These are phyloP conservation scores for Phytophthora gonapodyides DNA, from an alignment of 352 stramenopile species.

Conservation along the genomic window DNA sequence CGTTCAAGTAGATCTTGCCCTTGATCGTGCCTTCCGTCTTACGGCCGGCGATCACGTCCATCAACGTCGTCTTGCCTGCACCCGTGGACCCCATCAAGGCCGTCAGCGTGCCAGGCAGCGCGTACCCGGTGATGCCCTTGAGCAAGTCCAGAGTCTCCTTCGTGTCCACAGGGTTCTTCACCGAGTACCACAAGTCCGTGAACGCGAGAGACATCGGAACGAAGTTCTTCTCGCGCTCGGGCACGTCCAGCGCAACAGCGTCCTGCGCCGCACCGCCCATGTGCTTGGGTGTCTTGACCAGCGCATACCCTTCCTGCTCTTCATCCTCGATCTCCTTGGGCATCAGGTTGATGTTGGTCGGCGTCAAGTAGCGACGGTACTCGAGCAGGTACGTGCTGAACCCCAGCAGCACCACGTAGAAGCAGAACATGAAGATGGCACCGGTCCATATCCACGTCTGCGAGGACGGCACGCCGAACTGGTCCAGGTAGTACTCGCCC, in stretches of 20 bases:
- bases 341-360: constrained; percentile 14
- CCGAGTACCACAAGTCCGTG: constrained; percentile 42
- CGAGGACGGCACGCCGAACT: constrained; percentile 47
- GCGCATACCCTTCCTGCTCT: constrained; percentile 14
- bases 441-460: constrained; percentile 44
- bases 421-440: constrained; percentile 29
- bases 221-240: constrained; percentile 26
- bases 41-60: constrained; percentile 23
- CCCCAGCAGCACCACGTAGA: constrained; percentile 41
- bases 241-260: constrained; percentile 20
- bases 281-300: constrained; percentile 19
- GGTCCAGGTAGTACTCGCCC: constrained; percentile 39
- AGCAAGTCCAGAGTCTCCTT: constrained; percentile 42
- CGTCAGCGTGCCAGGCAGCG: constrained; percentile 76
- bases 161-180: constrained; percentile 32
- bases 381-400: constrained; percentile 38
- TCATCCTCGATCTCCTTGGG: constrained; percentile 24
- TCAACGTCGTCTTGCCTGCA: constrained; percentile 51
- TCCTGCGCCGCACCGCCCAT: too few relatives aligned
- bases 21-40: constrained; percentile 54
- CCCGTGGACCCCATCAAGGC: constrained; percentile 79
- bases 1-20: constrained; percentile 56
- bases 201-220: constrained; percentile 35
- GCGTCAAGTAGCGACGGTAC: constrained; percentile 27
- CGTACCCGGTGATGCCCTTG: constrained; percentile 45